A percentile compares a stretch with the other conserved stretches of the same genome.
Evolutionary conservation across 495 filamentous ascomycete species (phyloP).

Genomic region (Lichenothelia convexa): DNA sequence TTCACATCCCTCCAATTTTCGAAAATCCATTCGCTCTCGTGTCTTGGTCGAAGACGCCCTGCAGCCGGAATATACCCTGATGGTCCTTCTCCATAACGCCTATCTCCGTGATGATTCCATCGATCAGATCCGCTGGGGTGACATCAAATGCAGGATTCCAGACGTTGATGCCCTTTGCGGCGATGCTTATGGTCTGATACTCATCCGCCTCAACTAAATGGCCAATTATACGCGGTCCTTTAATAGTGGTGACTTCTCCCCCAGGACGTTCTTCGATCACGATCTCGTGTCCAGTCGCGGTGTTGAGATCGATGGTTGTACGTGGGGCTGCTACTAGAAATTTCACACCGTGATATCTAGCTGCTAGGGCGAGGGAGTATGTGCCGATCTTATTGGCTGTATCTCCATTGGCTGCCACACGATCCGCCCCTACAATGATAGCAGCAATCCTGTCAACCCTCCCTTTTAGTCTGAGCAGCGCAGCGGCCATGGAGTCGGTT

Average conservation of each 20-base stretch:
- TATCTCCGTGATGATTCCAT: slow-evolving; percentile 84
- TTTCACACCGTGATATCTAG: slow-evolving; percentile 70
- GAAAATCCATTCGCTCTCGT: not conserved
- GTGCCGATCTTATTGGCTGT: slow-evolving; percentile 98
- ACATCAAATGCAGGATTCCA: slow-evolving; percentile 98
- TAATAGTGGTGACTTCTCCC: slow-evolving; percentile 63
- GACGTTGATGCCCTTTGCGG: slow-evolving; percentile 60
- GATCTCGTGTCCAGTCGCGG: slow-evolving; percentile 55
- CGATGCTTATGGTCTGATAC: slow-evolving; percentile 57
- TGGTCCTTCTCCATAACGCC: slow-evolving; percentile 63
- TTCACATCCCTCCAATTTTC: not conserved
- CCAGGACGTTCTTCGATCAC: slow-evolving; percentile 70
- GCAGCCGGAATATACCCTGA: slow-evolving; percentile 61
- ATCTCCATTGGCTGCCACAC: slow-evolving; percentile 90
- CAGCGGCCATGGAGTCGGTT: slow-evolving; percentile 90
- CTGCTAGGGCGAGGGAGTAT: slow-evolving; percentile 75
- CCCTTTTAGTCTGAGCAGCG: slow-evolving; percentile 44
- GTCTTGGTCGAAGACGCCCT: not conserved
- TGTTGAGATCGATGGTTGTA: slow-evolving; percentile 80
- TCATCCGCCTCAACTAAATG: slow-evolving; percentile 28
- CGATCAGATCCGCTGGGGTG: slow-evolving; percentile 69
- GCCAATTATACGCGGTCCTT: slow-evolving; percentile 37
- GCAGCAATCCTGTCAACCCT: slow-evolving; percentile 46
- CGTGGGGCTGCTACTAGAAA: slow-evolving; percentile 90
- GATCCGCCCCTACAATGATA: slow-evolving; percentile 85